Evolutionary conservation across 2,329 filamentous ascomycete genomes (phyloP).

Genomic region (Cladophialophora bantiana): DNA sequence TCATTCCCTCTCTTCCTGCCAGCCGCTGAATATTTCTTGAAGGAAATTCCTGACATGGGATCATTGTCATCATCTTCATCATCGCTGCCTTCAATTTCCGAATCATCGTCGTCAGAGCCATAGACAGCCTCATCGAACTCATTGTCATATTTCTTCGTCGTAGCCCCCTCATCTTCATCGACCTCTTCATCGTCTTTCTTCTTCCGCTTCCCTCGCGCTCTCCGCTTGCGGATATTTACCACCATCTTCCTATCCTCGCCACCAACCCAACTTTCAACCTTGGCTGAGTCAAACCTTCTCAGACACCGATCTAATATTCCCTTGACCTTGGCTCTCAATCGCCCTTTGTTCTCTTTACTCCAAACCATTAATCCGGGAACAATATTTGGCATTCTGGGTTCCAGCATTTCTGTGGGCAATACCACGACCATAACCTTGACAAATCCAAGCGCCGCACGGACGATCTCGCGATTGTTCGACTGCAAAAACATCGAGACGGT

Average conservation of each 20-base stretch:
- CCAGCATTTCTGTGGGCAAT: conserved; percentile 75
- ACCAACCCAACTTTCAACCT: conserved; percentile 80
- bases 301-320: conserved; percentile 96
- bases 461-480: conserved; percentile 95
- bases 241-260: conserved; percentile 78
- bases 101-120: conserved; percentile 69
- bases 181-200: conserved; percentile 73
- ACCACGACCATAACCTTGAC: conserved; percentile 94
- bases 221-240: conserved; percentile 91
- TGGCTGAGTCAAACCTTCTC: conserved; percentile 82
- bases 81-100: conserved; percentile 58
- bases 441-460: conserved; percentile 91
- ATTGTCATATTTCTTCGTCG: conserved; percentile 75
- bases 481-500: conserved; percentile 97
- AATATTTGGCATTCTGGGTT: conserved; percentile 75
- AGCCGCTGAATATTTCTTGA: conserved; percentile 46
- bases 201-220: conserved; percentile 88
- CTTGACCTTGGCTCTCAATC: conserved; percentile 97
- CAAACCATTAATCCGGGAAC: conserved; percentile 92
- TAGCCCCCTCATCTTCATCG: conserved; percentile 57
- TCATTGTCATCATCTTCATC: conserved; percentile 46
- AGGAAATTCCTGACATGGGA: conserved; percentile 37
- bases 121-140: conserved; percentile 97
- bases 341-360: conserved; percentile 97
- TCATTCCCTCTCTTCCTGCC: conserved; percentile 62